phyloP scores from a whole-genome alignment of 352 stramenopile genomes.

The Phytopythium kandeliae region DNA sequence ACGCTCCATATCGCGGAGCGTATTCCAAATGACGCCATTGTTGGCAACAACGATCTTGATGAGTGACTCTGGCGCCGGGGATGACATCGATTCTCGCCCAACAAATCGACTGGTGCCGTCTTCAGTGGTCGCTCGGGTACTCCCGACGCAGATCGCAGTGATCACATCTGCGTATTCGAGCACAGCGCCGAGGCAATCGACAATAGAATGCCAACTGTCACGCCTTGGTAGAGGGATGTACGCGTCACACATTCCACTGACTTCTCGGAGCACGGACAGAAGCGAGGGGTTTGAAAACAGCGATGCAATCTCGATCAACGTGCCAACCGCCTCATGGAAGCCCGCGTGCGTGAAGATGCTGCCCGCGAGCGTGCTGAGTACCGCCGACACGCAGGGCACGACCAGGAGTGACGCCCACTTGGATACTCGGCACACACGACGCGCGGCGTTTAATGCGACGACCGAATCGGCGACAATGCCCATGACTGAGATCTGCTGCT shows the following conservation, averaged over 20 bases:
- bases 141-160: slow-evolving; percentile 35
- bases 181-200: slow-evolving; percentile 39
- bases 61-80: slow-evolving; percentile 29
- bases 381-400: slow-evolving; percentile 53
- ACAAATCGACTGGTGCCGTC: slow-evolving; percentile 1
- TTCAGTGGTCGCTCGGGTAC: slow-evolving; percentile 4
- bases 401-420: slow-evolving; percentile 51
- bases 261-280: slow-evolving; percentile 23
- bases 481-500: slow-evolving; percentile 62
- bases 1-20: slow-evolving; percentile 25
- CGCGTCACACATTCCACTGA: slow-evolving; percentile 34
- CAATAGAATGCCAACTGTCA: slow-evolving; percentile 61
- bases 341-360: slow-evolving; percentile 45
- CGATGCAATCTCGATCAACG: slow-evolving; percentile 56
- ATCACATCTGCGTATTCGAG: slow-evolving; percentile 53
- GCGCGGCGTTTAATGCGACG: slow-evolving; percentile 48
- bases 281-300: slow-evolving; percentile 56
- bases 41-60: slow-evolving; percentile 49
- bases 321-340: slow-evolving; percentile 40
- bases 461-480: slow-evolving; percentile 68
- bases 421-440: slow-evolving; percentile 29
- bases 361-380: slow-evolving; percentile 50
- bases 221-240: slow-evolving; percentile 47
- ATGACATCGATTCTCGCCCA: not conserved
- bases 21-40: slow-evolving; percentile 41